phyloP scores from a whole-genome alignment of 768 basidiomycete species.

The Pleurotus ostreatus region DNA sequence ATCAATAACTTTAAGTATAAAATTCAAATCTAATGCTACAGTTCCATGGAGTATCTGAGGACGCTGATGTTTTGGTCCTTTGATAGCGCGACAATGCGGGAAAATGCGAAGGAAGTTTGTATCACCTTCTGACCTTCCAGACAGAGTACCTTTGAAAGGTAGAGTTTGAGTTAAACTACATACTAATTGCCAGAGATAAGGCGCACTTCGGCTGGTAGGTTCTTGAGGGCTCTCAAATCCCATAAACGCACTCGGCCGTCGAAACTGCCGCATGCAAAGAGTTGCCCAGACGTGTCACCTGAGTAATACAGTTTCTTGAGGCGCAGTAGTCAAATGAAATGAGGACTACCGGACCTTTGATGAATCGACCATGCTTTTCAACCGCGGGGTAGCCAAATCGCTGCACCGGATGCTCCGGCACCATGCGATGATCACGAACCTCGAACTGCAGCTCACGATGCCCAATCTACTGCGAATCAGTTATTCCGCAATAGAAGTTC shows the following conservation, averaged over 20 bases:
- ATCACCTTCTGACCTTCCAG: constrained; percentile 31
- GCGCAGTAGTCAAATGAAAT: no score
- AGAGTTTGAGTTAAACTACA: background rate
- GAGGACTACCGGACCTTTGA: constrained; percentile 31
- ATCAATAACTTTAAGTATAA: no score
- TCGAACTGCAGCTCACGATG: constrained; percentile 52
- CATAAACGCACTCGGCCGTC: constrained; percentile 40
- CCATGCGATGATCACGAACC: constrained; percentile 40
- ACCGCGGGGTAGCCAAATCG: constrained; percentile 39
- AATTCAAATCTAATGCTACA: background rate
- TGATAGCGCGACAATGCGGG: constrained; percentile 32
- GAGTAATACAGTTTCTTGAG: background rate
- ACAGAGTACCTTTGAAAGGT: constrained; percentile 25
- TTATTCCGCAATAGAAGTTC: background rate
- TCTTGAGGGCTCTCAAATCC: constrained; percentile 40
- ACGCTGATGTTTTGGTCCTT: constrained; percentile 30
- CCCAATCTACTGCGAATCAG: constrained; percentile 29
- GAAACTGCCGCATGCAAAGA: constrained; percentile 40
- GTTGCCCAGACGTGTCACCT: constrained; percentile 19
- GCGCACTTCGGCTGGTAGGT: constrained; percentile 19
- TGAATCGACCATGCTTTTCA: constrained; percentile 37
- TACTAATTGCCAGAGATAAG: background rate
- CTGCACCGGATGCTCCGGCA: constrained; percentile 29
- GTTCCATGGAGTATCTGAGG: constrained; percentile 13
- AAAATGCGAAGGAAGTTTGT: constrained; percentile 30